Evolutionary conservation across 1,139 yeast species (phyloP).

Genomic region (Casaregolazyma suthepensis): DNA sequence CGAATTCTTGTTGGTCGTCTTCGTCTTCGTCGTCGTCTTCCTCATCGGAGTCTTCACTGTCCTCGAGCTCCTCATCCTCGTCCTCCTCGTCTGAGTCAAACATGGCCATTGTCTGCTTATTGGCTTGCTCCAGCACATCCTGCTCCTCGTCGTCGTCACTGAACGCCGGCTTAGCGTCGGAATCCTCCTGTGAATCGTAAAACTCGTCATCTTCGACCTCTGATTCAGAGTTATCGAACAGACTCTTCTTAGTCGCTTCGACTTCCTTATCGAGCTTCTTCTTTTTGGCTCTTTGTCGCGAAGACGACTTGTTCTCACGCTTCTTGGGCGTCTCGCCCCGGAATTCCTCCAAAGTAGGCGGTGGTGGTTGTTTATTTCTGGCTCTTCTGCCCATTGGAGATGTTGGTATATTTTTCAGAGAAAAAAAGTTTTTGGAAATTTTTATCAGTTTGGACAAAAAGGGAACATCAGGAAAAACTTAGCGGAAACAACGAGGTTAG

Average conservation of each 20-base stretch:
- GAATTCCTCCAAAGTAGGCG: constrained; percentile 82
- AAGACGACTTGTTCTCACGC: constrained; percentile 32
- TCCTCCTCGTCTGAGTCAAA: constrained; percentile 66
- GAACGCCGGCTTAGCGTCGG: constrained; percentile 66
- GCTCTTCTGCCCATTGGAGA: constrained; percentile 83
- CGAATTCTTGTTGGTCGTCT: constrained; percentile 26
- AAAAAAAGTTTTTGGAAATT: constrained; percentile 8
- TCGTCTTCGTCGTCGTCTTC: constrained; percentile 25
- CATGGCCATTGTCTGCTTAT: constrained; percentile 84
- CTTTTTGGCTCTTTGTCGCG: constrained; percentile 24
- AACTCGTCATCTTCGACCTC: constrained; percentile 49
- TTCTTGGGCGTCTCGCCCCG: constrained; percentile 45
- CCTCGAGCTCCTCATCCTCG: constrained; percentile 21
- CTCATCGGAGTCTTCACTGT: constrained; percentile 20
- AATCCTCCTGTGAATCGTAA: constrained; percentile 49
- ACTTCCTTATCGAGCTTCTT: constrained; percentile 44
- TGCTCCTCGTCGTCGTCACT: constrained; percentile 81
- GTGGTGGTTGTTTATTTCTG: constrained; percentile 83
- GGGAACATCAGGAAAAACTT: background rate
- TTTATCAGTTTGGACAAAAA: background rate
- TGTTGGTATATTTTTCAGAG: constrained; percentile 9
- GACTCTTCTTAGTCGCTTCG: constrained; percentile 67
- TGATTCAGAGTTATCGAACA: constrained; percentile 68
- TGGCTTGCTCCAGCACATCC: constrained; percentile 75
- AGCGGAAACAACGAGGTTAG: background rate